phyloP scores from a whole-genome alignment of 768 basidiomycete species.

The Fistulinella prunicolor region DNA sequence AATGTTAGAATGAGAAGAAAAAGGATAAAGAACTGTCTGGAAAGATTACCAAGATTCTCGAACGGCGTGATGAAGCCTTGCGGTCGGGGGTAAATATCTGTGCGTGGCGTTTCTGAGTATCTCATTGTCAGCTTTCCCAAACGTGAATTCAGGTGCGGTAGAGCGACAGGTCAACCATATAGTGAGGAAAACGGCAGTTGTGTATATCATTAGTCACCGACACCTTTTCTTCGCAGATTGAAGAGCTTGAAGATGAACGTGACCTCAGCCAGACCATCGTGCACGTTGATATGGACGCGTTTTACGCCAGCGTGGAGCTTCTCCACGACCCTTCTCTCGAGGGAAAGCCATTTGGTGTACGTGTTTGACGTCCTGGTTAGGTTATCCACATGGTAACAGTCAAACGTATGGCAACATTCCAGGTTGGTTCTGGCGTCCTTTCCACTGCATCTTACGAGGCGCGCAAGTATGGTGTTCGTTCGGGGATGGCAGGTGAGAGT shows the following conservation, averaged over 20 bases:
- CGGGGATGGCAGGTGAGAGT: slow-evolving; percentile 87
- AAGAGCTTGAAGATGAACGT: slow-evolving; percentile 67
- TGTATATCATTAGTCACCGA: background rate
- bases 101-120: slow-evolving; percentile 30
- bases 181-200: slow-evolving; percentile 22
- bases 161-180: slow-evolving; percentile 67
- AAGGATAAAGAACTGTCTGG: slow-evolving; percentile 84
- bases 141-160: slow-evolving; percentile 43
- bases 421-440: slow-evolving; percentile 81
- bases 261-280: slow-evolving; percentile 85
- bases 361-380: slow-evolving; percentile 9
- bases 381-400: slow-evolving; percentile 1
- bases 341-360: slow-evolving; percentile 73
- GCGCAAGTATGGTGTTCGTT: slow-evolving; percentile 84
- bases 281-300: slow-evolving; percentile 96
- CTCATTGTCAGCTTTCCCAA: background rate
- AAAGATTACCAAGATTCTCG: slow-evolving; percentile 68
- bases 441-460: slow-evolving; percentile 93
- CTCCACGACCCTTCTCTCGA: slow-evolving; percentile 59
- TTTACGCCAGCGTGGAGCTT: slow-evolving; percentile 80
- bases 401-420: slow-evolving; percentile 6
- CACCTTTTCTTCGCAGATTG: slow-evolving; percentile 38
- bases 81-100: slow-evolving; percentile 57
- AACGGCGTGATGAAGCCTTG: slow-evolving; percentile 56
- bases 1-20: slow-evolving; percentile 75